Percentiles rank a stretch among this genome's conserved stretches.
Conservation (phyloP, 1,284 basidiomycete genomes). For the Lentinus polychrous region DNA sequence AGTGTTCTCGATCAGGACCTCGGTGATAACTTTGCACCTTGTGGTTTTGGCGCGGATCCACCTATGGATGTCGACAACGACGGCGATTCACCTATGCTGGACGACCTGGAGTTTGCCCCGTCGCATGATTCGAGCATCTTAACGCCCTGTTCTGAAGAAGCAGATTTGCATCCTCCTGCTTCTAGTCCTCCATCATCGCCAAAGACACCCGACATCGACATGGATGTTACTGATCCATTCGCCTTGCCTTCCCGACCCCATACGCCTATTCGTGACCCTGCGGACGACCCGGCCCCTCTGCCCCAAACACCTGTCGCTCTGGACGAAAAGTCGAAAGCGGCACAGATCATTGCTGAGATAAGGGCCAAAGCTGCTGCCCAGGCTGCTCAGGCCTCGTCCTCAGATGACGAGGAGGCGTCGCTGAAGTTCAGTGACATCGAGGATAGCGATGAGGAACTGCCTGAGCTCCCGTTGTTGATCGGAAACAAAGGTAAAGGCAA, state of each 20-base stretch:
- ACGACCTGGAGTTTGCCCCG: not conserved
- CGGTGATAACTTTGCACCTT: not conserved
- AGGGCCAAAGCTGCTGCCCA: conserved; percentile 34
- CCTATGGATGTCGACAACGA: not conserved
- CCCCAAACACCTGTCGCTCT: conserved; percentile 34
- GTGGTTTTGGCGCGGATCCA: not conserved
- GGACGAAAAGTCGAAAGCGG: conserved; percentile 42
- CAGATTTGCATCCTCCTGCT: not conserved
- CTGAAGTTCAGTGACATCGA: conserved; percentile 33
- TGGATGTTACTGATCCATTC: not conserved
- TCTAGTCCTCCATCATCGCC: not conserved
- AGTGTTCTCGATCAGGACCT: conserved; percentile 1
- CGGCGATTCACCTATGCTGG: not conserved
- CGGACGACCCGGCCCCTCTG: not conserved
- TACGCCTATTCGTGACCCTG: not conserved
- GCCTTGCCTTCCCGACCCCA: not conserved
- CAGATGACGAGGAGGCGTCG: conserved; percentile 16
- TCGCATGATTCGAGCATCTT: not conserved
- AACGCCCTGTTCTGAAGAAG: not conserved
- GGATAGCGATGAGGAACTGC: conserved; percentile 41
- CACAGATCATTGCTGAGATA: conserved; percentile 54
- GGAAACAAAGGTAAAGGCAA: conserved; percentile 3
- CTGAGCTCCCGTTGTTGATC: not conserved
- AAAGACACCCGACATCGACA: not conserved
- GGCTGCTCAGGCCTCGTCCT: conserved; percentile 34